These are phyloP conservation scores for Dacryopinax spathularia DNA, from an alignment of 768 basidiomycete species.

Conservation along the genomic window DNA sequence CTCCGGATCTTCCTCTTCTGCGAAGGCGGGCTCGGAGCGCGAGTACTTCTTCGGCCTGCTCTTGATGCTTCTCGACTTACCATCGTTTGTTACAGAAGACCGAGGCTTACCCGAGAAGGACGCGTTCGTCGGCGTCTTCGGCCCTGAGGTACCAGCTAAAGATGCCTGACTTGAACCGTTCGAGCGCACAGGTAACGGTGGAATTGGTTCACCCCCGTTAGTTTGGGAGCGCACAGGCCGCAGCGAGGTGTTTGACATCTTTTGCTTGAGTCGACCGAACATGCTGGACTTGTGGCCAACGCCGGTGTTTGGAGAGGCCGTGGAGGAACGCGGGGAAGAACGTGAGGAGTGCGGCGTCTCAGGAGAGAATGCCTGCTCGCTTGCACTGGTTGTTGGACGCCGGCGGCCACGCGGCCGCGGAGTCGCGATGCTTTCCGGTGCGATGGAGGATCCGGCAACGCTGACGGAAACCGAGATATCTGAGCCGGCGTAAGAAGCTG, in stretches of 20 bases:
- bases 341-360: not conserved
- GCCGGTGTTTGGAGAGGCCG: not conserved
- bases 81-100: not conserved
- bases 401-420: not conserved
- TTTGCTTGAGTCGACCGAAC: not conserved
- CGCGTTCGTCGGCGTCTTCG: not conserved
- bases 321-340: not conserved
- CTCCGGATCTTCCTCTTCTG: not conserved
- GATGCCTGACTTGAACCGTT: not conserved
- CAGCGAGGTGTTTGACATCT: not conserved
- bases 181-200: not conserved
- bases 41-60: not conserved
- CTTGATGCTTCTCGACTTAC: not conserved
- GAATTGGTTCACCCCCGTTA: not conserved
- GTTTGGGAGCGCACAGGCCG: not conserved
- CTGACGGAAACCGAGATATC: not conserved
- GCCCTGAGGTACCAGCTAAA: not conserved
- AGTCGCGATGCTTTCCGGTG: not conserved
- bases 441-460: not conserved
- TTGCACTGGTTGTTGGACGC: not conserved
- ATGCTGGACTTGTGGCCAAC: not conserved
- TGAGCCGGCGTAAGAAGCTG: not conserved
- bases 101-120: not conserved
- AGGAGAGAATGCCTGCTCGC: not conserved
- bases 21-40: not conserved